These are phyloP conservation scores for Fusarium mangiferae DNA, from an alignment of 2,329 filamentous ascomycete genomes.

Conservation along the genomic window DNA sequence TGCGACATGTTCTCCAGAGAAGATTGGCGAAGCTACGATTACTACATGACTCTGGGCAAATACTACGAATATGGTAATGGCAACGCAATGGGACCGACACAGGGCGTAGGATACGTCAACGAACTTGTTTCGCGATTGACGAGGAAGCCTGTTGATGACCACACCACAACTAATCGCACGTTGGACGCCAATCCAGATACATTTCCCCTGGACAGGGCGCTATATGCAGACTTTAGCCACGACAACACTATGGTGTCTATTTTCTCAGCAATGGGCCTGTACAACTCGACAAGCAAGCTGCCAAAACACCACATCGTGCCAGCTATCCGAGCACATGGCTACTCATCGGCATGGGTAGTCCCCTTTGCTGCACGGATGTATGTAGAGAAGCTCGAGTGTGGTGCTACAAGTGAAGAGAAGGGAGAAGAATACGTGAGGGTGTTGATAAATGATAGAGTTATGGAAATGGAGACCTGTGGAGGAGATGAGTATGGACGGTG, in stretches of 20 bases:
- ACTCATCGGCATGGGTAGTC: conserved; percentile 80
- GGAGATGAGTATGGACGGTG: conserved; percentile 79
- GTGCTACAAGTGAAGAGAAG: conserved; percentile 66
- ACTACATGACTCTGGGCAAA: conserved; percentile 82
- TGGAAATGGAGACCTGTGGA: conserved; percentile 75
- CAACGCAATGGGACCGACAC: conserved; percentile 81
- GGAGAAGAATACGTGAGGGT: conserved; percentile 81
- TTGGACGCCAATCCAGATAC: conserved; percentile 73
- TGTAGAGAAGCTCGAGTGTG: conserved; percentile 86
- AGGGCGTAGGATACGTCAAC: conserved; percentile 88
- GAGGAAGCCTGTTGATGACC: conserved; percentile 72
- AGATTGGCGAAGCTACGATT: conserved; percentile 85
- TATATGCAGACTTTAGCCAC: conserved; percentile 93
- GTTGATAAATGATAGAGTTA: conserved; percentile 84
- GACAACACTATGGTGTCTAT: conserved; percentile 87
- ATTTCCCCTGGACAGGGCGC: conserved; percentile 74
- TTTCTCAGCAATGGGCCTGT: conserved; percentile 81
- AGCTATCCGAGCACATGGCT: conserved; percentile 69
- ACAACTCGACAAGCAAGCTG: conserved; percentile 70
- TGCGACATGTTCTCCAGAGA: conserved; percentile 77
- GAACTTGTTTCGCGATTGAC: conserved; percentile 88
- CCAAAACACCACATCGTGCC: conserved; percentile 61
- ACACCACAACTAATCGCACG: conserved; percentile 81
- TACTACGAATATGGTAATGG: conserved; percentile 85
- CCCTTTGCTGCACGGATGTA: conserved; percentile 86